A percentile compares a stretch with the other conserved stretches of the same genome.
Conservation (phyloP, 2,329 filamentous ascomycete species). For the Canariomyces notabilis region DNA sequence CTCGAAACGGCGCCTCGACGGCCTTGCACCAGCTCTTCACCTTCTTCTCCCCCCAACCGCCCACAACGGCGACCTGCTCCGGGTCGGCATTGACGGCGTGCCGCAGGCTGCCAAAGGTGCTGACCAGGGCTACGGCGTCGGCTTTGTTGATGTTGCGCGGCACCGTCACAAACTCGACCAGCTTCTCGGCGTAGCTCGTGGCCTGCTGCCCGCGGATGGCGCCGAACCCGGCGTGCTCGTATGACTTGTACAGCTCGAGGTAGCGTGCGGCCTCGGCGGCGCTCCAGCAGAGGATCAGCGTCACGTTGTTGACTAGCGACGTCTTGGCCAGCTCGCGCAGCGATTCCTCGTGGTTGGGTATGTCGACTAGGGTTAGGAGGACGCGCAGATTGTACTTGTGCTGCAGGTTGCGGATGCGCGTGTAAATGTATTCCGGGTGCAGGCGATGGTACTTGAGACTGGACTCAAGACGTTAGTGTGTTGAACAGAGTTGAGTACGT, state of each 20-base stretch:
- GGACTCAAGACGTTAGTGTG: neutral
- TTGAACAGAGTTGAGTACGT: neutral
- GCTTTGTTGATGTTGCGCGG: conserved; percentile 90
- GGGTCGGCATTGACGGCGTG: conserved; percentile 82
- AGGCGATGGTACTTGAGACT: conserved; percentile 93
- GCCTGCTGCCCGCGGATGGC: conserved; percentile 84
- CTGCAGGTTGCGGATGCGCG: conserved; percentile 76
- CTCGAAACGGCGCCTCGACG: conserved; percentile 79
- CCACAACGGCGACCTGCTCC: conserved; percentile 78
- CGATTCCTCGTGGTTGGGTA: conserved; percentile 86
- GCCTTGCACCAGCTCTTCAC: conserved; percentile 78
- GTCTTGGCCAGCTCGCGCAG: conserved; percentile 90
- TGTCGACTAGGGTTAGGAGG: conserved; percentile 87
- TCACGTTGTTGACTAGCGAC: conserved; percentile 86
- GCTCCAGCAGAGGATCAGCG: conserved; percentile 88
- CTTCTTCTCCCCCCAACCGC: conserved; percentile 94
- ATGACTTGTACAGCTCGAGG: conserved; percentile 89
- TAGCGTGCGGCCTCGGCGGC: conserved; percentile 91
- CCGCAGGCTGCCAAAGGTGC: conserved; percentile 83
- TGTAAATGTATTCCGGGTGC: conserved; percentile 97
- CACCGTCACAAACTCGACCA: conserved; percentile 89
- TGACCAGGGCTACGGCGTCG: conserved; percentile 83
- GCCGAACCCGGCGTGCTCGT: conserved; percentile 74
- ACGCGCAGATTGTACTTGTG: conserved; percentile 84
- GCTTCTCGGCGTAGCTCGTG: conserved; percentile 74